Percentiles rank a stretch among this genome's conserved stretches.
These are phyloP conservation scores for Wickerhamiella parazyma DNA, from an alignment of 805 yeast species.

Conservation along the genomic window DNA sequence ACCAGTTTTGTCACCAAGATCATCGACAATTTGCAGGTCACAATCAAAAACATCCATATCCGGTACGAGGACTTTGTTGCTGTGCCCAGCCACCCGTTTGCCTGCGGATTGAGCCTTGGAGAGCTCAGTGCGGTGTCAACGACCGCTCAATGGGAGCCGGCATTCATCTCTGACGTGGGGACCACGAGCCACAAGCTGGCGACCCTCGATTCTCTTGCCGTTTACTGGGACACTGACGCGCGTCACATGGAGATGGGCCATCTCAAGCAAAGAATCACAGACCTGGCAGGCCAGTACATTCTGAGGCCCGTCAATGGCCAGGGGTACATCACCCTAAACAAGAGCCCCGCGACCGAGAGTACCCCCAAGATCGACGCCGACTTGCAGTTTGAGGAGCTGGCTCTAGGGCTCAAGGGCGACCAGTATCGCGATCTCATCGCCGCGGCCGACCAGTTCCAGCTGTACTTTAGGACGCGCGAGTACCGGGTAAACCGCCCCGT, in stretches of 20 bases:
- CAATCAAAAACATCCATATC: conserved; percentile 80
- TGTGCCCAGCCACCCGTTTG: conserved; percentile 62
- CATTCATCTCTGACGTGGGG: conserved; percentile 62
- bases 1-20: conserved; percentile 60
- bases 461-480: conserved; percentile 62
- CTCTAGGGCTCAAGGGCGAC: conserved; percentile 68
- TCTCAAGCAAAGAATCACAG: conserved; percentile 24
- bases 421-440: conserved; percentile 74
- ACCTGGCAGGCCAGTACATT: conserved; percentile 29
- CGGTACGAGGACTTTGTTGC: conserved; percentile 73
- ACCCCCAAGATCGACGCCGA: conserved; percentile 49
- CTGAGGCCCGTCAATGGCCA: conserved; percentile 80
- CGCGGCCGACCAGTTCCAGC: conserved; percentile 68
- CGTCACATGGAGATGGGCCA: conserved; percentile 32
- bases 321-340: conserved; percentile 72
- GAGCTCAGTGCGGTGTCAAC: conserved; percentile 90
- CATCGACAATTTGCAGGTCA: conserved; percentile 81
- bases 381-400: conserved; percentile 73
- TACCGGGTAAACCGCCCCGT: conserved; percentile 60
- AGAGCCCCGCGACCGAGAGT: conserved; percentile 39
- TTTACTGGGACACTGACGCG: conserved; percentile 72
- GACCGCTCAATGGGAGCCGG: conserved; percentile 70
- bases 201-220: conserved; percentile 56
- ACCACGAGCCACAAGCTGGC: conserved; percentile 60
- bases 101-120: conserved; percentile 68